A percentile compares a stretch with the other conserved stretches of the same genome.
Conservation (phyloP, 805 yeast species). For the Zygoascus biomembranicola region DNA sequence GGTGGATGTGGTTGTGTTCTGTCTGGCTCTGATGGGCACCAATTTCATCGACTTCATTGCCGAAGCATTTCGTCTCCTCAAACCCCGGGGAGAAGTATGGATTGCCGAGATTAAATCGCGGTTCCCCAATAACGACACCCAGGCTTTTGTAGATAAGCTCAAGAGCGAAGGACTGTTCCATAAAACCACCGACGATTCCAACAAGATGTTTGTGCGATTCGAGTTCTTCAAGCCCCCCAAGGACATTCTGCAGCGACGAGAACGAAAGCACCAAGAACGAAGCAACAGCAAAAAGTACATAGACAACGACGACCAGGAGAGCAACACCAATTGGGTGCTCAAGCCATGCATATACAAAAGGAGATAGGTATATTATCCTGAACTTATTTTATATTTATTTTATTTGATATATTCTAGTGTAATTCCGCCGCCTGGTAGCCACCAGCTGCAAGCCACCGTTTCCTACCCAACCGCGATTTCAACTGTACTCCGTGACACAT, state of each 20-base stretch:
- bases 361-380: slow-evolving; percentile 36
- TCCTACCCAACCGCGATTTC: too few relatives aligned
- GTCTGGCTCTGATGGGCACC: slow-evolving; percentile 95
- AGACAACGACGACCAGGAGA: slow-evolving; percentile 55
- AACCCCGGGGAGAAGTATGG: slow-evolving; percentile 94
- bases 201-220: slow-evolving; percentile 91
- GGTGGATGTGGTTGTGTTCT: slow-evolving; percentile 83
- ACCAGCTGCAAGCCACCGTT: too few relatives aligned
- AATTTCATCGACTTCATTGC: slow-evolving; percentile 85
- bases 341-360: slow-evolving; percentile 96
- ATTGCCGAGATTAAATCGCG: slow-evolving; percentile 95
- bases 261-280: slow-evolving; percentile 26
- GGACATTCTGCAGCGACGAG: slow-evolving; percentile 53
- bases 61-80: slow-evolving; percentile 80
- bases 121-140: slow-evolving; percentile 50
- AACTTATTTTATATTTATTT: not conserved
- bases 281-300: slow-evolving; percentile 39
- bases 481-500: too few relatives aligned
- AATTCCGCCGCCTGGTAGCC: too few relatives aligned
- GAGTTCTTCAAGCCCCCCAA: slow-evolving; percentile 85
- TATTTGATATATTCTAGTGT: too few relatives aligned
- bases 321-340: slow-evolving; percentile 69
- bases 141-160: slow-evolving; percentile 68
- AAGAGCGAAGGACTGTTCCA: slow-evolving; percentile 80
- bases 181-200: slow-evolving; percentile 74